phyloP scores from a whole-genome alignment of 163 green algal species.

The Chlorella variabilis region DNA sequence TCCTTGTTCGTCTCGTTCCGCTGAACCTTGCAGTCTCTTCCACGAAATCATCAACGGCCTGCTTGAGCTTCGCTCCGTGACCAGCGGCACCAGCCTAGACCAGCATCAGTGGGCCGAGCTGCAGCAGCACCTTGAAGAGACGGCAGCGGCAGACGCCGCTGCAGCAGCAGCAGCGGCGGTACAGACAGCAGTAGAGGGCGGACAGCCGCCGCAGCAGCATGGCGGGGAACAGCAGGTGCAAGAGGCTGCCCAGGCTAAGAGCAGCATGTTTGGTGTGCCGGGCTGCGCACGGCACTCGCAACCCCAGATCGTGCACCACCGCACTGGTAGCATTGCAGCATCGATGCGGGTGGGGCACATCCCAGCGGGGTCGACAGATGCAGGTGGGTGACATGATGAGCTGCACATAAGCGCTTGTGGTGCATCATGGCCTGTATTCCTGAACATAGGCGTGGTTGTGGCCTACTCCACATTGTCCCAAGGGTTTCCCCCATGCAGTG shows the following conservation, averaged over 20 bases:
- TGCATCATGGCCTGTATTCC: too few species aligned
- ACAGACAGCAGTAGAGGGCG: neutral
- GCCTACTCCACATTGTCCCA: neutral
- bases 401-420: too few species aligned
- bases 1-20: neutral
- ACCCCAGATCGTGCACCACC: neutral
- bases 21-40: constrained; percentile 60
- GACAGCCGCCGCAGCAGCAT: neutral
- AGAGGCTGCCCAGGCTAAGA: too few species aligned
- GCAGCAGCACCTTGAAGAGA: constrained; percentile 11
- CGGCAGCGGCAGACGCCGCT: constrained; percentile 8
- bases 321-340: constrained; percentile 8
- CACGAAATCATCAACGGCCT: constrained; percentile 85
- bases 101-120: constrained; percentile 15
- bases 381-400: constrained; percentile 31
- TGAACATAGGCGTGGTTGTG: too few species aligned
- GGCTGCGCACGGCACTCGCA: neutral
- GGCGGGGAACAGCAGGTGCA: neutral
- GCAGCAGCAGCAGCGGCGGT: neutral
- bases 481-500: constrained; percentile 42
- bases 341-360: constrained; percentile 82
- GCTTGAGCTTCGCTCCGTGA: constrained; percentile 51
- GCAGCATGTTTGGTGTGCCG: constrained; percentile 15
- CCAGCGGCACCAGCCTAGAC: constrained; percentile 12
- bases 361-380: constrained; percentile 91